Conservation (phyloP, 2,329 filamentous ascomycete genomes). For the Trichoderma brevicompactum region DNA sequence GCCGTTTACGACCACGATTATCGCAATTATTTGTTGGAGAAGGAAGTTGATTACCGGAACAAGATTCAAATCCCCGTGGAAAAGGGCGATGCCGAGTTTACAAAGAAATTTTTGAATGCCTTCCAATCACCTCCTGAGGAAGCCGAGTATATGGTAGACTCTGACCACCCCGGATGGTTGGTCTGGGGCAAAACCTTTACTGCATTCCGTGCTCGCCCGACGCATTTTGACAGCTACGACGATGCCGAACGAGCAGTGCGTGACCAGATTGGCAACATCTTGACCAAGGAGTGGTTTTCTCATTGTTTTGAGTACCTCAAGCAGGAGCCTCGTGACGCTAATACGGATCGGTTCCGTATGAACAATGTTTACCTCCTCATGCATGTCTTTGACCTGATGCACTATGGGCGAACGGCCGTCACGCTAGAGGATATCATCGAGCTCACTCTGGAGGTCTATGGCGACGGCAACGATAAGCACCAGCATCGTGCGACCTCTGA, state of each 20-base stretch:
- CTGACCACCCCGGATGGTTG: constrained; percentile 93
- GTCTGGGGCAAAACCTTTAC: constrained; percentile 91
- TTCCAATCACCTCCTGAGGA: constrained; percentile 71
- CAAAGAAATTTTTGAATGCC: constrained; percentile 72
- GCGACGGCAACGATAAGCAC: constrained; percentile 94
- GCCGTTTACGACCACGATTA: constrained; percentile 86
- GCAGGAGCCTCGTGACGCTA: constrained; percentile 86
- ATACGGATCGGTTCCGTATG: constrained; percentile 86
- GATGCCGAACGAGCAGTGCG: constrained; percentile 75
- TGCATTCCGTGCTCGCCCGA: constrained; percentile 74
- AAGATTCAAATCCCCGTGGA: constrained; percentile 75
- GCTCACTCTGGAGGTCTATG: constrained; percentile 76
- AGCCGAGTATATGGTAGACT: constrained; percentile 87
- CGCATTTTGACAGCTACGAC: constrained; percentile 73
- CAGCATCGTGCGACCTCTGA: constrained; percentile 95
- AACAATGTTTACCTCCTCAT: constrained; percentile 84
- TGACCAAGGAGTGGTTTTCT: constrained; percentile 84
- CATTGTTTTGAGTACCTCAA: constrained; percentile 93
- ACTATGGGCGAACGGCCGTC: constrained; percentile 74
- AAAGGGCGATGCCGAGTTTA: constrained; percentile 78
- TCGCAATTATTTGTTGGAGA: constrained; percentile 81
- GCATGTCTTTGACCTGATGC: constrained; percentile 87
- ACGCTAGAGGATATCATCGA: constrained; percentile 89
- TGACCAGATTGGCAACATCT: constrained; percentile 75
- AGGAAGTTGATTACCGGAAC: constrained; percentile 72